Evolutionary conservation across 441 rosid genomes (phyloP).

Genomic region (Pelargonium myrrhifolium): DNA sequence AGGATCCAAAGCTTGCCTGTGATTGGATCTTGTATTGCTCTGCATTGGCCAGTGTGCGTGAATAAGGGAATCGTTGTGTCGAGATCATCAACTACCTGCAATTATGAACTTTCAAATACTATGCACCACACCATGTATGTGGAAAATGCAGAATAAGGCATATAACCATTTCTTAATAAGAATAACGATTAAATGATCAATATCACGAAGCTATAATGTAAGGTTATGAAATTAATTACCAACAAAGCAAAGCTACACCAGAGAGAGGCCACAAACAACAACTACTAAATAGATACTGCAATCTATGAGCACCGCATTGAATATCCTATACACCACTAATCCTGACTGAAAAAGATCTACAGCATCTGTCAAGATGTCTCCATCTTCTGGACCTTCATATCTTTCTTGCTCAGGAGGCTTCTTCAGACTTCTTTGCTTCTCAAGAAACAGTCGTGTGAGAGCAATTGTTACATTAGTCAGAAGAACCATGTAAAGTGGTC

Average conservation of each 20-base stretch:
- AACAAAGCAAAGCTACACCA: slow-evolving; percentile 20
- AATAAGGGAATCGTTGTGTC: background rate
- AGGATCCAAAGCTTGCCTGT: background rate
- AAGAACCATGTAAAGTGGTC: slow-evolving; percentile 58
- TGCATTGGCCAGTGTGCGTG: background rate
- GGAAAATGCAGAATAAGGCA: background rate
- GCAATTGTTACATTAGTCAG: slow-evolving; percentile 52
- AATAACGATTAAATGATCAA: background rate
- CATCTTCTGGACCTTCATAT: slow-evolving; percentile 21
- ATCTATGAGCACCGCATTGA: slow-evolving; percentile 59
- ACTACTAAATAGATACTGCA: slow-evolving; percentile 65
- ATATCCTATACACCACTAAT: slow-evolving; percentile 46
- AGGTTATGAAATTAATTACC: background rate
- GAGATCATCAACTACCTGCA: background rate
- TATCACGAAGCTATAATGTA: background rate
- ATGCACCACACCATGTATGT: background rate
- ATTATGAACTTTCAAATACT: background rate
- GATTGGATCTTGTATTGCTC: background rate
- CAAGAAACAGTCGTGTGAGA: slow-evolving; percentile 33
- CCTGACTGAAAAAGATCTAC: slow-evolving; percentile 70
- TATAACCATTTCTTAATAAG: slow-evolving; percentile 3
- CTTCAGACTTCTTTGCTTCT: slow-evolving; percentile 22
- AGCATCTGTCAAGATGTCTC: slow-evolving; percentile 46
- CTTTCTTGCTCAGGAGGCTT: slow-evolving; percentile 30
- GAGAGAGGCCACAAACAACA: slow-evolving; percentile 44